Base-by-base conservation (phyloP, 2,329 filamentous ascomycete species). In the Aspergillus viridinutans region DNA sequence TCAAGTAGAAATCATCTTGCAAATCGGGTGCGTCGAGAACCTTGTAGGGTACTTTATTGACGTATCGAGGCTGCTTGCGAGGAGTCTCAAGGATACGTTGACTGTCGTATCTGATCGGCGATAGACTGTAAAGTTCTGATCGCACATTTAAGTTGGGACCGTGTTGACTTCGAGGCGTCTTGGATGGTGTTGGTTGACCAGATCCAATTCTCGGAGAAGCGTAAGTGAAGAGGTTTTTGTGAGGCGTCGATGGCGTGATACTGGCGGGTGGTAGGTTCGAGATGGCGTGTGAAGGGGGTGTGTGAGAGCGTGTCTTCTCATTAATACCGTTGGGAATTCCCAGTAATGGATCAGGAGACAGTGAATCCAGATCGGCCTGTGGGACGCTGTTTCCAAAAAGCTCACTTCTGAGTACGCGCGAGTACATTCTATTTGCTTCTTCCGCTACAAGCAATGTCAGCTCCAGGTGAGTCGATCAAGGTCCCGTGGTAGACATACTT, bases 21-120 rank as follows among this genome's bases (percentile, higher is more conserved):
- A 99, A 78, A 71, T 97, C 94, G 1, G 94, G 94, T 0, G 94
- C 94, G 78, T 99, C 94, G 9, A 99, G 81, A 1, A 99, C 94
- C 75, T 99, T 99, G 76, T 95, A 99, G 0, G 94, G 94, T 0
- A 97, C 93, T 73, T 97, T 97, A 74, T 90, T 93, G 21, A 99
- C 91, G 29, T 90, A 89, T 63, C 94, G 83, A 1, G 93, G 91
- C 61, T 94, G 90, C 67, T 94, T 90, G 60, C 92, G 84, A 2
- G 93, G 92, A 54, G 90, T 96, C 14, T 97, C 82, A 0, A 99
- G 84, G 83, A 99, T 95, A 58, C 91, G 89, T 69, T 97, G 94
- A 67, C 92, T 97, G 55, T 90, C 90, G 66, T 92, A 90, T 53
- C 94, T 89, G 62, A 99, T 93, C 0, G 94, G 94, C 0, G 94